Conservation (phyloP, 176 grass and related monocot genomes). For the Puya raimondii region DNA sequence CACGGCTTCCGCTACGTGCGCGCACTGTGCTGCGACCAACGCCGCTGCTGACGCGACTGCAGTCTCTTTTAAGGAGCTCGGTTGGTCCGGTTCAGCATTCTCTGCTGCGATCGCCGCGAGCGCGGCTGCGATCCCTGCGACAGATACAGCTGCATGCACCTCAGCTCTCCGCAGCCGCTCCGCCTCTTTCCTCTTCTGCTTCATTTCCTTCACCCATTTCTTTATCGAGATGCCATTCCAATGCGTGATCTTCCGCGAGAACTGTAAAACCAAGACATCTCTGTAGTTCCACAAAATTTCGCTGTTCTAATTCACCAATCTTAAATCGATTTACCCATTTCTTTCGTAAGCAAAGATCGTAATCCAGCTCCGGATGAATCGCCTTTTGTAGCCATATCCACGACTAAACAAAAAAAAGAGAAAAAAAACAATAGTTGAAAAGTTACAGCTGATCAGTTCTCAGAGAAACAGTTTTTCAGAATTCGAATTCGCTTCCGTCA, state of each 20-base stretch:
- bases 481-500: slow-evolving; percentile 3
- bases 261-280: slow-evolving; percentile 32
- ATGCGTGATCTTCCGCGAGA: slow-evolving; percentile 63
- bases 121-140: slow-evolving; percentile 74
- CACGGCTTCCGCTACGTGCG: slow-evolving; percentile 68
- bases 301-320: no score
- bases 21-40: slow-evolving; percentile 79
- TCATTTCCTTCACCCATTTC: slow-evolving; percentile 96
- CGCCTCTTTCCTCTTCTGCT: slow-evolving; percentile 86
- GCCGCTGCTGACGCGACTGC: slow-evolving; percentile 72
- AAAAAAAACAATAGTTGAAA: background rate
- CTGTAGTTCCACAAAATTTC: no score
- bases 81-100: slow-evolving; percentile 26
- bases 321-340: slow-evolving; percentile 56
- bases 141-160: slow-evolving; percentile 82
- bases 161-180: slow-evolving; percentile 71
- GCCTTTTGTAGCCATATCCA: slow-evolving; percentile 99
- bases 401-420: slow-evolving; percentile 27
- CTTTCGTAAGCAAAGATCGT: slow-evolving; percentile 67
- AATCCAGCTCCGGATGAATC: slow-evolving; percentile 93
- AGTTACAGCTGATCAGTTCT: background rate
- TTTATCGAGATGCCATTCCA: slow-evolving; percentile 80
- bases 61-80: slow-evolving; percentile 38
- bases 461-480: background rate
- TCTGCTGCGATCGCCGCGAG: slow-evolving; percentile 79